Evolutionary conservation across 805 yeast species (phyloP).

Genomic region (Yamadazyma kitorensis): DNA sequence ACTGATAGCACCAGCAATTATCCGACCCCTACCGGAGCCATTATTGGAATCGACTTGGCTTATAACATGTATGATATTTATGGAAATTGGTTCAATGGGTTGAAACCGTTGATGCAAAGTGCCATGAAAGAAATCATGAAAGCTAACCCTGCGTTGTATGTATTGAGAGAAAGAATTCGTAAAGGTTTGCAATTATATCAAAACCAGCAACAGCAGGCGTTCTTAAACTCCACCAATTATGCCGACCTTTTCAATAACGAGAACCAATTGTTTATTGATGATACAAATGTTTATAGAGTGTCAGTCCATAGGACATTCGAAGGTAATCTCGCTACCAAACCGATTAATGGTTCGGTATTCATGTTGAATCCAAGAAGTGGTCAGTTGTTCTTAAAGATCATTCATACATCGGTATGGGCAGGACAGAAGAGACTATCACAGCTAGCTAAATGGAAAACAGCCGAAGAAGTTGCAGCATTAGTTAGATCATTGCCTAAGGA

Average conservation of each 20-base stretch:
- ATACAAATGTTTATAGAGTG: slow-evolving; percentile 90
- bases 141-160: slow-evolving; percentile 89
- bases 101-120: slow-evolving; percentile 83
- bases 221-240: slow-evolving; percentile 83
- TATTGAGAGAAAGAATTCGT: slow-evolving; percentile 87
- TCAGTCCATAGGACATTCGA: slow-evolving; percentile 88
- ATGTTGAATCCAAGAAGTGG: slow-evolving; percentile 90
- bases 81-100: slow-evolving; percentile 97
- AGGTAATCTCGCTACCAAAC: slow-evolving; percentile 89
- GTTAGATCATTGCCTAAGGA: slow-evolving; percentile 86
- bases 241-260: slow-evolving; percentile 86
- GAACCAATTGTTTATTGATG: slow-evolving; percentile 84
- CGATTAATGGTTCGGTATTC: slow-evolving; percentile 90
- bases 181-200: slow-evolving; percentile 93
- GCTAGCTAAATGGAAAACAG: slow-evolving; percentile 96
- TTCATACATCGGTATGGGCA: slow-evolving; percentile 94
- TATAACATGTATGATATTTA: slow-evolving; percentile 95
- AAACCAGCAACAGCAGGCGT: slow-evolving; percentile 89
- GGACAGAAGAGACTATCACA: slow-evolving; percentile 95
- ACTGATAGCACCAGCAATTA: slow-evolving; percentile 80
- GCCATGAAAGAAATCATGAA: slow-evolving; percentile 94
- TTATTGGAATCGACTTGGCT: slow-evolving; percentile 89
- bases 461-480: slow-evolving; percentile 93
- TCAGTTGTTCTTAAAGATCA: slow-evolving; percentile 81
- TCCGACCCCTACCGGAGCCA: slow-evolving; percentile 90